Base-by-base conservation (phyloP, 2,329 filamentous ascomycete species). In the Passalora sequoiae region DNA sequence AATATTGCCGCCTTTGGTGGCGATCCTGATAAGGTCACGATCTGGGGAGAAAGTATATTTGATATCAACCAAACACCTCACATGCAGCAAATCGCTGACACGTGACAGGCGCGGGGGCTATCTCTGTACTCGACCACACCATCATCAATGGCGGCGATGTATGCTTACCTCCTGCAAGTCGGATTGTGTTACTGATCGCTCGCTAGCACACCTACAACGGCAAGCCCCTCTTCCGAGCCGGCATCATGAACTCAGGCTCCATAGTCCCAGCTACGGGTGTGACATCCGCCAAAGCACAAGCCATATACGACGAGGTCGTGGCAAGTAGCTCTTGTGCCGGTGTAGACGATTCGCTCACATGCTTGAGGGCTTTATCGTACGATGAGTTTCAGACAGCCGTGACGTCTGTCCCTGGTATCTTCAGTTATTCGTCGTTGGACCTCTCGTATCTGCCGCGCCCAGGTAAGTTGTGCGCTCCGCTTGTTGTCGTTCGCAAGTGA, bases 121-220 rank as follows among this genome's bases (percentile, higher is more conserved):
- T 72, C 1, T 41, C 27, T 4, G 19, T 41, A 15, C 15, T 17
- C 16, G 27, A 31, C 8, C 29, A 31, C 17, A 41, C 19, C 16
- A 17, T 19, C 81, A 89, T 60, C 81, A 76, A 2, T 53, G 76
- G 79, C 24, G 86, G 86, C 5, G 71, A 91, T 62, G 77, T n/a
- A n/a, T n/a, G n/a, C n/a, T n/a, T n/a, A n/a, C n/a, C n/a, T n/a
- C n/a, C n/a, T n/a, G n/a, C n/a, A n/a, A n/a, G n/a, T n/a, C n/a
- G n/a, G n/a, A n/a, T n/a, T n/a, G n/a, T n/a, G n/a, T n/a, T n/a
- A n/a, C n/a, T n/a, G n/a, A n/a, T n/a, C n/a, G n/a, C n/a, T n/a
- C n/a, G n/a, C n/a, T n/a, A n/a, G n/a, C n/a, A 79, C 59, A 81
- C 70, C 0, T 89, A 89, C 68, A 87, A 89, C 2, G 83, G 81